Base-by-base conservation (phyloP, 139 green algal species). In the Coelastrella sp. region DNA sequence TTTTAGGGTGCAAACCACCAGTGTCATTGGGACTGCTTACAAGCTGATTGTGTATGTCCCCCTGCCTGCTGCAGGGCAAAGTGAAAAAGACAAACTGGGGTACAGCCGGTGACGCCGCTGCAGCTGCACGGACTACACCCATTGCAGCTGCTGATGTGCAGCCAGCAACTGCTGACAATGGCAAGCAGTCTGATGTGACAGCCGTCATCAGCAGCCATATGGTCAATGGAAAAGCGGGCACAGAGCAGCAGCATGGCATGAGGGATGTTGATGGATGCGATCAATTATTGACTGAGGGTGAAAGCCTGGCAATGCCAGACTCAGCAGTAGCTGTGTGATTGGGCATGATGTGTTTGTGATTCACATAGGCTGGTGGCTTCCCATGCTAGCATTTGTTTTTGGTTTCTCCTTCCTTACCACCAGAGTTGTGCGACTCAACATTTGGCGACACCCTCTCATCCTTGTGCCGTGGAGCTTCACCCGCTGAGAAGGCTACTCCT, bases 71-170 rank as follows among this genome's bases (percentile, higher is more conserved):
- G 15, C 63, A 70, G 63, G 63, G 63, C 15, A 17, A 70, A 70
- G 63, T 70, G 63, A 70, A 70, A 17, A 70, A 70, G 63, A 70
- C 70, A 15, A 78, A 78, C 70, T 78, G 70, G 70, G 70, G 70
- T 70, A 17, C 63, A 78, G 70, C 70, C n/a, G 70, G 19, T 78
- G 70, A 78, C 20, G 70, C 70, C 70, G 17, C 70, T 25, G 70
- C 70, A n/a, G 20, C 19, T 78, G 70, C n/a, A 12, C 63, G 15
- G 15, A 70, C 63, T 17, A 70, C 63, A 70, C 12, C 12, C 12
- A 24, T 19, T 78, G 70, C 70, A n/a, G 20, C 20, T 78, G 17
- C 20, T 72, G 63, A 14, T 5, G 63, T 22, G 35, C 35, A 49
- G 35, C 35, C 35, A 49, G 35, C 35, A 49, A 49, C 35, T 49